A percentile compares a stretch with the other conserved stretches of the same genome.
These are phyloP conservation scores for Fusarium sp. DNA, from an alignment of 2,329 filamentous ascomycete species.

Conservation along the genomic window DNA sequence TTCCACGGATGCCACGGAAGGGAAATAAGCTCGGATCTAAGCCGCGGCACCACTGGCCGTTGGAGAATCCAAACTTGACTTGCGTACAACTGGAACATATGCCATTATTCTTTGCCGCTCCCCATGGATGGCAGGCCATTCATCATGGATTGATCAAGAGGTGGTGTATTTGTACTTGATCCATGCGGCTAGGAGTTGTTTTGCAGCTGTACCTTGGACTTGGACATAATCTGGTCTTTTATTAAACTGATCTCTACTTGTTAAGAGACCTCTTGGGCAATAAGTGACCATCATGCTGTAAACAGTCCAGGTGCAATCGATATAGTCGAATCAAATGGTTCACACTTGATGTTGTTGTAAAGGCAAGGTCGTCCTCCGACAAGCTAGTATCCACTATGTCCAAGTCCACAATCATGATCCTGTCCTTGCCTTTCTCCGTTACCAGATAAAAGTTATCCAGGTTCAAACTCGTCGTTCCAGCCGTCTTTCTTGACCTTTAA, in stretches of 20 bases:
- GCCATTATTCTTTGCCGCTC: no score
- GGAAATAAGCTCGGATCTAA: neutral
- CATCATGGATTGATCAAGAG: no score
- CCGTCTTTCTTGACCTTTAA: slow-evolving; percentile 36
- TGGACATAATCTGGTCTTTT: no score
- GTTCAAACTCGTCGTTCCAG: no score
- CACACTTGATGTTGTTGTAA: neutral
- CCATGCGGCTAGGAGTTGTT: no score
- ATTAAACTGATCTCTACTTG: neutral
- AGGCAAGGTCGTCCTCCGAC: neutral
- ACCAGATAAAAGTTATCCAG: slow-evolving; percentile 39
- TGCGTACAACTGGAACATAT: accelerated
- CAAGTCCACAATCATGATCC: slow-evolving; percentile 36
- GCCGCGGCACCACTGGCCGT: neutral
- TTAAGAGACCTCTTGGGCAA: neutral
- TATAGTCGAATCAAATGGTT: neutral
- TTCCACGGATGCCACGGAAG: slow-evolving; percentile 4
- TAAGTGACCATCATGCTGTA: neutral
- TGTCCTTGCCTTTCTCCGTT: no score
- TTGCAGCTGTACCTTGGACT: no score
- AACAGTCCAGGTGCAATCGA: neutral
- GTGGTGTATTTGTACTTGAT: no score
- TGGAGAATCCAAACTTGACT: neutral
- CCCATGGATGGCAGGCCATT: no score
- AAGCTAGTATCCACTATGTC: slow-evolving; percentile 25